phyloP scores from a whole-genome alignment of 2,329 filamentous ascomycete genomes.

The Fusarium nanum region DNA sequence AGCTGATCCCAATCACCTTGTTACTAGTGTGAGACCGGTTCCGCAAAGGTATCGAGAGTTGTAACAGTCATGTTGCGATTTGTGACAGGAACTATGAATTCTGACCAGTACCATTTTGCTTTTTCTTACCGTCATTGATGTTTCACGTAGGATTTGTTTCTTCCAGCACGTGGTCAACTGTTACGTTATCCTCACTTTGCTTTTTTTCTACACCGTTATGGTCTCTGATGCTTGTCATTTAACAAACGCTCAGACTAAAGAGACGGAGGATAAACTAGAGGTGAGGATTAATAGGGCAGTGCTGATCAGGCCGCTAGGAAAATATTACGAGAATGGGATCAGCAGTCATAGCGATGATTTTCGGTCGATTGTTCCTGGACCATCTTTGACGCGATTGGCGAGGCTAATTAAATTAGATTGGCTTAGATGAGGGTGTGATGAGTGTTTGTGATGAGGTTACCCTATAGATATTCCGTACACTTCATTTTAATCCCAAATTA shows the following conservation, averaged over 20 bases:
- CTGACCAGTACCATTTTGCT: neutral
- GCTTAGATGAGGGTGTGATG: neutral
- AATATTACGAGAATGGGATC: conserved; percentile 2
- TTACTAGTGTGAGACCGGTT: conserved; percentile 2
- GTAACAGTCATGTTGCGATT: neutral
- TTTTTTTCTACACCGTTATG: neutral
- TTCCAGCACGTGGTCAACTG: neutral
- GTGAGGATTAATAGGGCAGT: conserved; percentile 11
- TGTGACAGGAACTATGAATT: neutral
- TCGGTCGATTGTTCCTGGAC: neutral
- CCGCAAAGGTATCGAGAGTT: neutral
- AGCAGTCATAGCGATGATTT: neutral
- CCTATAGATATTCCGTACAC: neutral
- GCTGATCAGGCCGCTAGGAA: conserved; percentile 27
- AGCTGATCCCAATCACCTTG: conserved; percentile 30
- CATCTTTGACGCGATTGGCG: conserved; percentile 14
- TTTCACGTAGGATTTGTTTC: neutral
- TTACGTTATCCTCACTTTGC: neutral
- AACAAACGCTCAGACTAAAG: neutral
- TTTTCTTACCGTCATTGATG: neutral
- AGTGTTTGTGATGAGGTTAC: neutral
- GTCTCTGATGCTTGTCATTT: neutral
- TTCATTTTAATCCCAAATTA: neutral
- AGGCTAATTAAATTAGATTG: neutral
- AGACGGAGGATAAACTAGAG: conserved; percentile 8